These are phyloP conservation scores for Macadamia tetraphylla DNA, from an alignment of 164 flowering plant genomes.

Conservation along the genomic window DNA sequence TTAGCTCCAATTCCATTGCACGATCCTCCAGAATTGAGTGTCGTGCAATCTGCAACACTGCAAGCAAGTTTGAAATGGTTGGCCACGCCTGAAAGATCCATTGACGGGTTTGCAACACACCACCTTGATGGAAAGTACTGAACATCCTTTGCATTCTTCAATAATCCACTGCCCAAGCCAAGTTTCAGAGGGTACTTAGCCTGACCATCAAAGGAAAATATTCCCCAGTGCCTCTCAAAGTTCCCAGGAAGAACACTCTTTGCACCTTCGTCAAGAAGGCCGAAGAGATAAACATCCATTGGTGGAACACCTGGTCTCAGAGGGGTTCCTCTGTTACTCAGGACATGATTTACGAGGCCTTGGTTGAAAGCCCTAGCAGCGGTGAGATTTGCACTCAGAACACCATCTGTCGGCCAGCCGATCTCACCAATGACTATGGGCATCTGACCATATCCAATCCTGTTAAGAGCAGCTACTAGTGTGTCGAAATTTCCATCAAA, in stretches of 20 bases:
- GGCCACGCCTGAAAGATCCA: constrained; percentile 47
- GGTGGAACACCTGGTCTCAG: constrained; percentile 76
- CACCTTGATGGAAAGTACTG: constrained; percentile 81
- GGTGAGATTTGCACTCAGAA: constrained; percentile 58
- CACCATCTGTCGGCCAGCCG: constrained; percentile 97
- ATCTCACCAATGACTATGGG: constrained; percentile 84
- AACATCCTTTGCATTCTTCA: constrained; percentile 72
- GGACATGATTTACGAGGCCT: constrained; percentile 62
- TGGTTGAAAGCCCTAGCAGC: constrained; percentile 85
- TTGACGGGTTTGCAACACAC: constrained; percentile 78
- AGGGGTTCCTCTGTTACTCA: constrained; percentile 78
- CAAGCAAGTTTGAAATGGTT: constrained; percentile 76
- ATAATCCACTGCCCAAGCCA: constrained; percentile 48
- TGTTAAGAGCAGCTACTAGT: constrained; percentile 68
- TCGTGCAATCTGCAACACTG: constrained; percentile 78
- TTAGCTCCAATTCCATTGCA: constrained; percentile 74
- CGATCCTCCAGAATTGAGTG: constrained; percentile 77
- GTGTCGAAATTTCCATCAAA: constrained; percentile 94
- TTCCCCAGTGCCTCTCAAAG: constrained; percentile 97
- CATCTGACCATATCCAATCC: constrained; percentile 73
- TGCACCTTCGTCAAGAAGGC: constrained; percentile 82
- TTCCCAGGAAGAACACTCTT: constrained; percentile 75
- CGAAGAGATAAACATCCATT: constrained; percentile 73
- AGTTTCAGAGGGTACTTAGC: constrained; percentile 74
- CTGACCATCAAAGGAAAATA: constrained; percentile 89